Evolutionary conservation across 2,329 filamentous ascomycete species (phyloP).

Genomic region (Daldinia sp.): DNA sequence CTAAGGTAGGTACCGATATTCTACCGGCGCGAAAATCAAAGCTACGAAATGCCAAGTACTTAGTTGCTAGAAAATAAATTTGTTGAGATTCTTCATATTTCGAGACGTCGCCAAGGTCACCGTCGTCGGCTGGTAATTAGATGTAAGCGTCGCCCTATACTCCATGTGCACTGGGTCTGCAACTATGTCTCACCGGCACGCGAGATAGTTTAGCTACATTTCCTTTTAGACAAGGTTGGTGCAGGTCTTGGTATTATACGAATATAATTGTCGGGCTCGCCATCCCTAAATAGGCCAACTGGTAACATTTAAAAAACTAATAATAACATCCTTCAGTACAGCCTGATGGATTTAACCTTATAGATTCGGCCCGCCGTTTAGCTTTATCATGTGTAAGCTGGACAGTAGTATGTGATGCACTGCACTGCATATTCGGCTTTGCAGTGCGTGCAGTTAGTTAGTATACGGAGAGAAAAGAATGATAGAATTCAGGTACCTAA

Average conservation of each 20-base stretch:
- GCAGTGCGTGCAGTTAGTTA: background rate
- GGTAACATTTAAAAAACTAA: constrained; percentile 5
- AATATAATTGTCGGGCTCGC: constrained; percentile 24
- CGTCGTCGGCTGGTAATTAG: constrained; percentile 15
- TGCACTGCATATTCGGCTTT: background rate
- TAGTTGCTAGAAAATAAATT: constrained; percentile 7
- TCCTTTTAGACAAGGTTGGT: constrained; percentile 25
- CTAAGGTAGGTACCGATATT: background rate
- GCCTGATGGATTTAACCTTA: constrained; percentile 39
- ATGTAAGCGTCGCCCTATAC: constrained; percentile 1
- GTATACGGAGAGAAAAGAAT: background rate
- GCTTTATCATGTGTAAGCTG: constrained; percentile 5
- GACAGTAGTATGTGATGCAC: background rate
- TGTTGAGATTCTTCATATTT: constrained; percentile 29
- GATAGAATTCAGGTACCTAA: background rate
- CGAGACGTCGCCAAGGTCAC: constrained; percentile 11
- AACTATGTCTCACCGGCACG: constrained; percentile 35
- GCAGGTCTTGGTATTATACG: constrained; percentile 30
- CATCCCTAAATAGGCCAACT: constrained; percentile 5
- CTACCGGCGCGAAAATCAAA: background rate
- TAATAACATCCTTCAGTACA: constrained; percentile 26
- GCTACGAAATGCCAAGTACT: constrained; percentile 6
- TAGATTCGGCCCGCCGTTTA: constrained; percentile 35
- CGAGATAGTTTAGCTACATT: constrained; percentile 30
- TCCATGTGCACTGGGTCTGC: constrained; percentile 12